Base-by-base conservation (phyloP, 768 basidiomycete species). In the Sutorius australiensis region DNA sequence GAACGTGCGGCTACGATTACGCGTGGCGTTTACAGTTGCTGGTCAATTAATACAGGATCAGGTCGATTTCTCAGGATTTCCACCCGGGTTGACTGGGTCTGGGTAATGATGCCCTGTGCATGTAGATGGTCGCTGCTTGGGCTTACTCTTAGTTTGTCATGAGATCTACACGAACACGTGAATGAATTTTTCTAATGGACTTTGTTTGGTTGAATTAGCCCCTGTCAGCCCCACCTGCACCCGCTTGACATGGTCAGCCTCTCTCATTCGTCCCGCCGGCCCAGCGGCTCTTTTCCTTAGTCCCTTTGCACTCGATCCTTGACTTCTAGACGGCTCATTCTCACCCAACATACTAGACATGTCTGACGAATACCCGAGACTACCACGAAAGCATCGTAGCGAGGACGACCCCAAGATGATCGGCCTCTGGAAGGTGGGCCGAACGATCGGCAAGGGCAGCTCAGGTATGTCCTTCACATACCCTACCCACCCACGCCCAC, bases 21-120 rank as follows among this genome's bases (percentile, higher is more conserved):
- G 95, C 53, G 83, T 99, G 72, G 80, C 85, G 16, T 99, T 80
- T 72, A 73, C 77, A n/a, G 71, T 84, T 39, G 80, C 69, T 39
- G 91, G 90, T 2, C 82, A 83, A 63, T 73, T 73, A 30, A 71
- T 89, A 46, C 91, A 94, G 69, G 97, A 99, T 45, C 95, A 98
- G 73, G 85, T 93, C 51, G 95, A 98, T 72, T 98, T 98, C 68
- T 68, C 87, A 19, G 89, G 92, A 2, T 95, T 98, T 70, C 93
- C 94, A 16, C 76, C 84, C 19, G 81, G 82, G 38, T 68, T 90
- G 60, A 90, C 87, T 17, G 78, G 79, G 33, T 72, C 72, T 37
- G 54, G 57, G 32, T 72, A 55, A 68, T 48, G 42, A 32, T 47
- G 28, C 27, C 19, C 21, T 50, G 41, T 27, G 30, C 38, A 51